phyloP scores from a whole-genome alignment of 169 alveolate genomes.

The Plasmodium gallinaceum region DNA sequence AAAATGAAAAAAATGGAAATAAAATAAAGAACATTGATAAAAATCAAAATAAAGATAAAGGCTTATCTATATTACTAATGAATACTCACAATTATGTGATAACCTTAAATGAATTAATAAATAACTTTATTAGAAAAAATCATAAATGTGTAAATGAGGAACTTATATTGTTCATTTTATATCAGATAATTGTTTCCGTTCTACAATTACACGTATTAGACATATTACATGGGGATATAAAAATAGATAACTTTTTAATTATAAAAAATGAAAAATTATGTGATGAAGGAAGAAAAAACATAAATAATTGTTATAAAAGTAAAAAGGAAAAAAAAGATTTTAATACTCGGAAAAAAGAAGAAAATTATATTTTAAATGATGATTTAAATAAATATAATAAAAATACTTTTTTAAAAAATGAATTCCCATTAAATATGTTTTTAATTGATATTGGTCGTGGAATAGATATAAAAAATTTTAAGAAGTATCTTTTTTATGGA shows the following conservation, averaged over 20 bases:
- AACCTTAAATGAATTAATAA: slow-evolving; percentile 49
- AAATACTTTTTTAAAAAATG: slow-evolving; percentile 24
- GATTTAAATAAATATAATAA: slow-evolving; percentile 17
- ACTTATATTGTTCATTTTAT: slow-evolving; percentile 41
- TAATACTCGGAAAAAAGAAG: background rate
- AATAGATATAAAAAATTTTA: slow-evolving; percentile 45
- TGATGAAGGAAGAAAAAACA: background rate
- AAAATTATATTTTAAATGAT: slow-evolving; percentile 9
- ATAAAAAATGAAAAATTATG: slow-evolving; percentile 13
- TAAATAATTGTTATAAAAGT: background rate
- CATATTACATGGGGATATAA: slow-evolving; percentile 69
- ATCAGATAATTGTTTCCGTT: slow-evolving; percentile 44
- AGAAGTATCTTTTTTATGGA: slow-evolving; percentile 63
- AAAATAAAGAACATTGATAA: background rate
- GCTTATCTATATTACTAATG: slow-evolving; percentile 46
- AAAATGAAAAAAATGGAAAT: background rate
- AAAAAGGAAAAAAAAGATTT: background rate
- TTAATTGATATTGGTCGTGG: slow-evolving; percentile 71
- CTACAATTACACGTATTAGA: slow-evolving; percentile 59
- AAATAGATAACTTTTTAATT: slow-evolving; percentile 62
- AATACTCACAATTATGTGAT: slow-evolving; percentile 45
- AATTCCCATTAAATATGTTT: slow-evolving; percentile 41
- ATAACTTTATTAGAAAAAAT: slow-evolving; percentile 32
- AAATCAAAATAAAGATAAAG: background rate
- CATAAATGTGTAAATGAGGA: slow-evolving; percentile 45